Base-by-base conservation (phyloP, 2,329 filamentous ascomycete species). In the Paracoccidioides lutzii region DNA sequence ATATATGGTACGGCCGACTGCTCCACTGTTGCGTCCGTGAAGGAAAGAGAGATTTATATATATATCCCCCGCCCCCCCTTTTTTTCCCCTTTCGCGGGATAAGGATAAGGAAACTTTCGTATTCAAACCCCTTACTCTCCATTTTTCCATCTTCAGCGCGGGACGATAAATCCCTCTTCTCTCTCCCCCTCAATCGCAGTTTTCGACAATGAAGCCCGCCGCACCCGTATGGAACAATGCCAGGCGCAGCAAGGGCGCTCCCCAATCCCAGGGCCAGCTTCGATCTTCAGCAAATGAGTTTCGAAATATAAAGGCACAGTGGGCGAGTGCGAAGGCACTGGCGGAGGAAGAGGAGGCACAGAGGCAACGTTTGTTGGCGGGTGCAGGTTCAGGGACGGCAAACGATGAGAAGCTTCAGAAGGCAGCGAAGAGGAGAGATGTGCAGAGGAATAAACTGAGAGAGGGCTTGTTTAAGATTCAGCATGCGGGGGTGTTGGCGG, bases 381-480 rank as follows among this genome's bases (percentile, higher is more conserved):
- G 53, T 43, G 41, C 46, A 15, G 37, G 9, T 41, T 9, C 37
- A 41, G 50, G 51, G 8, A 42, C 44, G 33, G 58, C 54, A n/a
- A 59, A 53, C 30, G 55, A 62, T 43, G 54, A 59, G 50, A 54
- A 58, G 45, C 40, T 61, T 33, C 28, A 59, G 3, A 61, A 58
- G 44, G 64, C 59, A 22, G 60, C 57, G 40, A 67, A 66, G 59
- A 57, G 62, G 38, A 65, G 57, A 40, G 66, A 68, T 55, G 66
- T 66, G 55, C 59, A 60, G 35, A 62, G 62, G 56, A 60, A 64
- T 51, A 61, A 64, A 57, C 59, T 61, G 51, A 61, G 67, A 57
- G 71, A 73, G 59, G 59, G 60, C 52, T 66, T 70, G 42, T 73
- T 74, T 53, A 73, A 69, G 58, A 53, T 60, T 9, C 70, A 67